Evolutionary conservation across 495 filamentous ascomycete genomes (phyloP).

Genomic region (Penicillium chermesinum): DNA sequence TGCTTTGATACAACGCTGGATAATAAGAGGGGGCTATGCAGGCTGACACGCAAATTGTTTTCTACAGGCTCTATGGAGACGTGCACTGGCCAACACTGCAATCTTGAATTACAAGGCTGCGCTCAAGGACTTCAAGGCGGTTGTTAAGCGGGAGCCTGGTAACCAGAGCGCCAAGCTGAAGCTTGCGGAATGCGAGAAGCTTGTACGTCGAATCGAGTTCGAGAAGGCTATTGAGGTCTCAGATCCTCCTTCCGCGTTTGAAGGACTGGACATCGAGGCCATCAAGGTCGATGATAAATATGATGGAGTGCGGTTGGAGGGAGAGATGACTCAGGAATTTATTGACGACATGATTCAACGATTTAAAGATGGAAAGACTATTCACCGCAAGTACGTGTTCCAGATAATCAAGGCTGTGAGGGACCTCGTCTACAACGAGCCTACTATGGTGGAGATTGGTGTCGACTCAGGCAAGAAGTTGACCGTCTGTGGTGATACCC

Average conservation of each 20-base stretch:
- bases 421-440: conserved; percentile 83
- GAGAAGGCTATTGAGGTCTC: conserved; percentile 90
- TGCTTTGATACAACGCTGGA: too few species aligned
- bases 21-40: background rate
- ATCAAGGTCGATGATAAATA: conserved; percentile 80
- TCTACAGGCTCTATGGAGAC: conserved; percentile 84
- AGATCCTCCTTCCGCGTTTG: conserved; percentile 85
- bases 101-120: conserved; percentile 84
- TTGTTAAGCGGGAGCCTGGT: conserved; percentile 75
- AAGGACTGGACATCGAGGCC: conserved; percentile 78
- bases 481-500: conserved; percentile 96
- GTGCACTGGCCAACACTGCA: conserved; percentile 84
- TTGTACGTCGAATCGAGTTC: conserved; percentile 84
- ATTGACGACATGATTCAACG: conserved; percentile 93
- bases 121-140: conserved; percentile 85
- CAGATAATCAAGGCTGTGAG: conserved; percentile 88
- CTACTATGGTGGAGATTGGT: conserved; percentile 95
- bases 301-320: conserved; percentile 73
- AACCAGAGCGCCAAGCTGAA: conserved; percentile 91
- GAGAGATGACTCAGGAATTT: conserved; percentile 92
- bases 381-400: conserved; percentile 95
- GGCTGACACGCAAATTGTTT: conserved; percentile 5
- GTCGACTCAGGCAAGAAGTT: conserved; percentile 69
- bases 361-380: conserved; percentile 92
- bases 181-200: conserved; percentile 85